phyloP scores from a whole-genome alignment of 129 eudicot species.

The Arctium minus region DNA sequence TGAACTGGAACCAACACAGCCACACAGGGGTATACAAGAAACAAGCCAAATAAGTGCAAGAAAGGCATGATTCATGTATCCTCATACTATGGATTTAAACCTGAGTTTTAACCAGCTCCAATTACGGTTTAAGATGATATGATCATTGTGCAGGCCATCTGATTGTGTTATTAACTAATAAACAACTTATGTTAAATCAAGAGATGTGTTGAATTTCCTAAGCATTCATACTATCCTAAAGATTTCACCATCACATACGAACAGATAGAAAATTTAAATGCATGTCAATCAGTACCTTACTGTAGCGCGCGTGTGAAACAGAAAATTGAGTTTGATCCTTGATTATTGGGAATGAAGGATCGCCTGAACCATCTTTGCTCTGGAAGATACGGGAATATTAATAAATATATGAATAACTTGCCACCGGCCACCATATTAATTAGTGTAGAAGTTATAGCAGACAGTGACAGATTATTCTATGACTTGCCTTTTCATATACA shows the following conservation, averaged over 20 bases:
- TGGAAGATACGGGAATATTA: conserved; percentile 19
- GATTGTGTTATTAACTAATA: background rate
- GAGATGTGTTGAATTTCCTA: background rate
- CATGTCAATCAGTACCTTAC: conserved; percentile 57
- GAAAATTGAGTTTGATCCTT: conserved; percentile 86
- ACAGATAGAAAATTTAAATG: background rate
- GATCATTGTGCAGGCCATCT: background rate
- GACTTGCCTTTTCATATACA: conserved; percentile 89
- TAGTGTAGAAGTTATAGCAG: background rate
- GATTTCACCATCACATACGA: background rate
- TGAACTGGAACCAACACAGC: background rate
- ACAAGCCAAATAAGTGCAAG: background rate
- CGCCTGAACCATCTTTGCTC: conserved; percentile 83
- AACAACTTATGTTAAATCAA: background rate
- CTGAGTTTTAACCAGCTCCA: background rate
- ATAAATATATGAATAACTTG: background rate
- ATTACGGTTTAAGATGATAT: background rate
- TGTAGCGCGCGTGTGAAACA: conserved; percentile 84
- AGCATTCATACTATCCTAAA: background rate
- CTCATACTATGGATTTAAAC: background rate
- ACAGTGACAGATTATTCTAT: conserved; percentile 9
- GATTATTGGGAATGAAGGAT: conserved; percentile 71
- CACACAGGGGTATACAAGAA: background rate
- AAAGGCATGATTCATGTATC: background rate
- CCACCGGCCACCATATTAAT: conserved; percentile 16